Conservation (phyloP, 306 rosid species). For the Glycine tomentella region DNA sequence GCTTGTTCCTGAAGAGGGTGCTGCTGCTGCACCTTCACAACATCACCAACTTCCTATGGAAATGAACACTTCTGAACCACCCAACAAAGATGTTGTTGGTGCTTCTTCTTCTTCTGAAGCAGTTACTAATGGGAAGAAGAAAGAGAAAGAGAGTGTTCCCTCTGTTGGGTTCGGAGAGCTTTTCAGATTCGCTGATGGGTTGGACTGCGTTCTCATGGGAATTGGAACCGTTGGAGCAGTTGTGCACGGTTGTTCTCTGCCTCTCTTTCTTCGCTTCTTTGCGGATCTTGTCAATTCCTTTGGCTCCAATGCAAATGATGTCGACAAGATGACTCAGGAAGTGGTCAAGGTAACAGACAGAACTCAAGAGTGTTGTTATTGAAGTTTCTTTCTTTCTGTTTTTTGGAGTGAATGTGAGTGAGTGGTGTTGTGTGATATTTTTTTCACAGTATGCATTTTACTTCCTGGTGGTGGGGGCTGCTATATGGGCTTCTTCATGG, state of each 20-base stretch:
- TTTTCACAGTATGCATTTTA: constrained; percentile 90
- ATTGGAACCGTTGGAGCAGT: constrained; percentile 92
- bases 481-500: constrained; percentile 99
- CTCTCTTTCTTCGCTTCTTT: constrained; percentile 90
- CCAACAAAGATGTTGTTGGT: constrained; percentile 51
- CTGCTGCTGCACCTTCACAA: constrained; percentile 11
- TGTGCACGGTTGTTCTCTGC: constrained; percentile 94
- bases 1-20: constrained; percentile 55
- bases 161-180: constrained; percentile 72
- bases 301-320: constrained; percentile 82
- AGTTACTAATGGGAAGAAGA: background rate
- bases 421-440: constrained; percentile 36
- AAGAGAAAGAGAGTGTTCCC: constrained; percentile 54
- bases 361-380: background rate
- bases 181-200: constrained; percentile 91
- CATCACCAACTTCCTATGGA: constrained; percentile 41
- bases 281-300: constrained; percentile 99
- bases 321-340: constrained; percentile 89
- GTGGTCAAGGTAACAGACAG: constrained; percentile 75
- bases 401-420: background rate
- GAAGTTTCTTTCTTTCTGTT: constrained; percentile 12
- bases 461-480: constrained; percentile 98
- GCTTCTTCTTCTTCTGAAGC: background rate
- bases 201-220: constrained; percentile 81
- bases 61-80: constrained; percentile 56